Base-by-base conservation (phyloP, 108 stramenopile species). In the Nannochloropsis salina region DNA sequence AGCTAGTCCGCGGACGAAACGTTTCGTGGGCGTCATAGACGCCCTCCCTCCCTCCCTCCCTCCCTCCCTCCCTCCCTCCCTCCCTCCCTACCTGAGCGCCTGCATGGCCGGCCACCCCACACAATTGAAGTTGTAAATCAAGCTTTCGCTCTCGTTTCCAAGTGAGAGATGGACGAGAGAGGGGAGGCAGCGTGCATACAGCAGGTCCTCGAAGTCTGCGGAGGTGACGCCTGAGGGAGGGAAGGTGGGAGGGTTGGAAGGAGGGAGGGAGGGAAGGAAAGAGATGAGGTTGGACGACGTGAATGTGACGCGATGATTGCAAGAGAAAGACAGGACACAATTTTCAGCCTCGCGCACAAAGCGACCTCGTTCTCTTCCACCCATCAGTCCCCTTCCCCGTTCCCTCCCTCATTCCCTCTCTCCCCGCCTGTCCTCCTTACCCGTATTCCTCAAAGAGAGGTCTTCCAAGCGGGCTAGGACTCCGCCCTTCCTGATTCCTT, bases 91-190 rank as follows among this genome's bases (percentile, higher is more conserved):
- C 47, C 47, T 51, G 10, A 51, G 12, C 9, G 47, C 47, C 47
- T 51, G 47, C 47, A 51, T 51, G 47, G 47, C 47, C 47, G 47
- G 47, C 47, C 47, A 51, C 9, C 47, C 47, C 47, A 51, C 47
- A 12, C 47, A 51, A 51, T 51, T 51, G 47, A 51, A 51, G 47
- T 51, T 51, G 47, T 51, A 51, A 12, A 51, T 51, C 10, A 51
- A 12, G 12, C 47, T 51, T 12, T 51, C 47, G 47, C 47, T 51
- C 47, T 51, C 47, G 47, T 51, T 51, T 9, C 47, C 47, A 9
- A 51, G 47, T 11, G 47, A 51, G 47, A 51, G 47, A 12, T 51
- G 47, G 47, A 51, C 10, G 47, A 51, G 47, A 12, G 47, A 51
- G 47, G 47, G 47, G 47, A 51, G 47, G 47, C 9, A 51, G 47